Percentiles rank a stretch among this genome's conserved stretches.
Conservation (phyloP, 805 yeast genomes). For the Candida pseudoglaebosa region DNA sequence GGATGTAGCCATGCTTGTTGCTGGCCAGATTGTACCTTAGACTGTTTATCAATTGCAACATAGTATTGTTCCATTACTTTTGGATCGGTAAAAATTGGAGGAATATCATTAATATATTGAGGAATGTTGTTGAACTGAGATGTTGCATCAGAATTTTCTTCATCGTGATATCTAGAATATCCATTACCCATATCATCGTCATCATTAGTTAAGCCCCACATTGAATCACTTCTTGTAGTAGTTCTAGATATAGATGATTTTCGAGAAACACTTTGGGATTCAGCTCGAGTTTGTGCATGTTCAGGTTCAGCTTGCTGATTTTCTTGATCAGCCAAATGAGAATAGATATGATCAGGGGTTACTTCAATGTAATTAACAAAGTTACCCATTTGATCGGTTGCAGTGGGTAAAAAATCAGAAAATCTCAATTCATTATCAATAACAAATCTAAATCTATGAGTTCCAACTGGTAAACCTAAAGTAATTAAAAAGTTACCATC, state of each 20-base stretch:
- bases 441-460: slow-evolving; percentile 89
- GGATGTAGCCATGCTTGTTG: slow-evolving; percentile 77
- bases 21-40: slow-evolving; percentile 52
- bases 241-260: slow-evolving; percentile 27
- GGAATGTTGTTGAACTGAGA: slow-evolving; percentile 10
- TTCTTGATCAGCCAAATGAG: slow-evolving; percentile 25
- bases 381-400: slow-evolving; percentile 95
- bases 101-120: slow-evolving; percentile 64
- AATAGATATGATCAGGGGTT: slow-evolving; percentile 35
- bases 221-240: slow-evolving; percentile 48
- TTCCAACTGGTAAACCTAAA: slow-evolving; percentile 80
- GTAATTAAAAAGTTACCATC: slow-evolving; percentile 62
- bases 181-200: slow-evolving; percentile 85
- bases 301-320: slow-evolving; percentile 6
- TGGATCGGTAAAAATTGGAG: slow-evolving; percentile 81
- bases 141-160: slow-evolving; percentile 22
- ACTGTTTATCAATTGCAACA: slow-evolving; percentile 66
- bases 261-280: slow-evolving; percentile 17
- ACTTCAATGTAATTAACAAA: slow-evolving; percentile 89
- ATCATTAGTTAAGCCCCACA: slow-evolving; percentile 58
- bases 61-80: slow-evolving; percentile 85
- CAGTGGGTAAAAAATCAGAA: slow-evolving; percentile 88
- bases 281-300: slow-evolving; percentile 7
- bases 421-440: slow-evolving; percentile 90
- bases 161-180: slow-evolving; percentile 71